Base-by-base conservation (phyloP, 164 flowering plant species). In the Malania oleifera region DNA sequence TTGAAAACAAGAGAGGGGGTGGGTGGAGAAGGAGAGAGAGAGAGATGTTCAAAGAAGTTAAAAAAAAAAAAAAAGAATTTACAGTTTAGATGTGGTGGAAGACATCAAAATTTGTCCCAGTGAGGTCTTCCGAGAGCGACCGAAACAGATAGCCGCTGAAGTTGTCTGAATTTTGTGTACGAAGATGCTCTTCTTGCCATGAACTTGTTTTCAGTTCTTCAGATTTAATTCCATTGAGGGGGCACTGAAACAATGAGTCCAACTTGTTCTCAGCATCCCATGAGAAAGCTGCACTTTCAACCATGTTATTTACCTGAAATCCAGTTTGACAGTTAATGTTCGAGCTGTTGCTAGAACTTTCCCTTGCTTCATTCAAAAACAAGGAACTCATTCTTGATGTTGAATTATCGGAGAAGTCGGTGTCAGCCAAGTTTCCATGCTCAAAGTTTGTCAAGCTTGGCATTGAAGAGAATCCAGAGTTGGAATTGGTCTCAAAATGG, bases 81-180 rank as follows among this genome's bases (percentile, higher is more conserved):
- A 72, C 76, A 66, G 59, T 58, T 75, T 62, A 84, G n/a, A 80
- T 70, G 13, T 73, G 77, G 31, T 82, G 75, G 51, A 81, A 76
- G 54, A 75, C 68, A 54, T 76, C 81, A 47, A 75, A 75, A 69
- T 56, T 70, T 17, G 70, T 64, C 24, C 52, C 79, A 2, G 70
- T 73, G 38, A 77, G 62, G 64, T 82, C 81, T 28, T 80, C 80
- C 1, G 82, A 72, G 24, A 78, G 61, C 3, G 85, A 80, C 40
- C 65, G 61, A 54, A 75, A 64, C 0, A 77, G 75, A 69, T 67
- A 82, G 70, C 73, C 74, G 74, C 69, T 65, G 70, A 73, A 82
- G 66, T 77, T 75, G 43, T 63, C 79, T 19, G 76, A 69, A 57
- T 31, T 65, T 2, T 70, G 74, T 54, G 41, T 17, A 14, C 68